Evolutionary conservation across 2,329 filamentous ascomycete genomes (phyloP).

Genomic region (Aureobasidium sp.): DNA sequence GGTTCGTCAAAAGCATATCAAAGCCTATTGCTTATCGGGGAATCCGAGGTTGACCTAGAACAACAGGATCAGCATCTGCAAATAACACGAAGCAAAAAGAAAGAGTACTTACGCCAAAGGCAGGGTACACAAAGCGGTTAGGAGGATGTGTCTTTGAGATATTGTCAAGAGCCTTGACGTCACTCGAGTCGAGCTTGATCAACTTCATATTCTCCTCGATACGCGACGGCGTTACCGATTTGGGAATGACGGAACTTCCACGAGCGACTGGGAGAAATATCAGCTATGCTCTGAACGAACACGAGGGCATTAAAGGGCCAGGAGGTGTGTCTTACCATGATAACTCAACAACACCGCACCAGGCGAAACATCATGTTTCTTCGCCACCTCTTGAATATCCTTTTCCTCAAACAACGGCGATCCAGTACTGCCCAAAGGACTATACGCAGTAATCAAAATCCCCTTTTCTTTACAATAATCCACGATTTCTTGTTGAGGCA

Average conservation of each 20-base stretch:
- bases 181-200: slow-evolving; percentile 69
- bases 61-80: slow-evolving; percentile 21
- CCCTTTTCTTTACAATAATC: slow-evolving; percentile 55
- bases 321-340: slow-evolving; percentile 62
- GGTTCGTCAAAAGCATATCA: not conserved
- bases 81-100: not conserved
- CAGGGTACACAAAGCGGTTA: slow-evolving; percentile 54
- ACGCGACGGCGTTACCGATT: slow-evolving; percentile 49
- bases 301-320: not conserved
- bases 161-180: slow-evolving; percentile 58
- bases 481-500: slow-evolving; percentile 56
- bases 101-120: slow-evolving; percentile 44
- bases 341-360: slow-evolving; percentile 75
- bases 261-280: slow-evolving; percentile 49
- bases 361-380: slow-evolving; percentile 53
- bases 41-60: slow-evolving; percentile 49
- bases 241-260: slow-evolving; percentile 59
- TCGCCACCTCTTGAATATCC: slow-evolving; percentile 43
- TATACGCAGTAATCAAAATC: slow-evolving; percentile 63
- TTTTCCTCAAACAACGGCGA: not conserved
- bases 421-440: slow-evolving; percentile 49
- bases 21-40: slow-evolving; percentile 47
- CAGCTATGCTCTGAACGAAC: not conserved
- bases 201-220: slow-evolving; percentile 55
- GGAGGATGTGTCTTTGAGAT: slow-evolving; percentile 53